phyloP scores from a whole-genome alignment of 306 rosid genomes.

The Vicia sativa region DNA sequence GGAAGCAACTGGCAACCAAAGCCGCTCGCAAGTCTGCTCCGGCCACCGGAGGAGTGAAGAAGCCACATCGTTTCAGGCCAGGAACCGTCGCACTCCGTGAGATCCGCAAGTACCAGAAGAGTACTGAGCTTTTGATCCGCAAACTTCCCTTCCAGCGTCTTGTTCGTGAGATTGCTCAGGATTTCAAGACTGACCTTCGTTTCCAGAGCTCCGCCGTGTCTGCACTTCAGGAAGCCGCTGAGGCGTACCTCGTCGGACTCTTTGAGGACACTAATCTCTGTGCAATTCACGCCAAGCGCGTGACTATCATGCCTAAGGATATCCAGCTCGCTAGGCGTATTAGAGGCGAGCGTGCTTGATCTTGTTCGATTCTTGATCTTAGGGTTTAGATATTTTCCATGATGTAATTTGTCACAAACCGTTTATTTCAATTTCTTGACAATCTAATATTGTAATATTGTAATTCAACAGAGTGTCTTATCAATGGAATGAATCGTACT shows the following conservation, averaged over 20 bases:
- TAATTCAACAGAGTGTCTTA: too few species aligned
- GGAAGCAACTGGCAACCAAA: conserved; percentile 52
- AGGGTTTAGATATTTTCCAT: conserved; percentile 16
- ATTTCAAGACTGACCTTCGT: conserved; percentile 54
- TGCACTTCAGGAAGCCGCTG: conserved; percentile 51
- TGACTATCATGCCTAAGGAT: conserved; percentile 57
- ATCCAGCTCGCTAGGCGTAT: conserved; percentile 58
- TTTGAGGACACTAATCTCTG: conserved; percentile 55
- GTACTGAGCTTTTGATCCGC: conserved; percentile 49
- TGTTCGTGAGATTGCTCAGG: conserved; percentile 58
- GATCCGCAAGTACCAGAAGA: conserved; percentile 59
- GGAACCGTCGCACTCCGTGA: conserved; percentile 57
- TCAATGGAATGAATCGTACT: background rate
- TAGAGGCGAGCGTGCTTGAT: conserved; percentile 54
- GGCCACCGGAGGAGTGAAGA: conserved; percentile 57
- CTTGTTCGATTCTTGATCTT: background rate
- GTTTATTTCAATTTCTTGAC: background rate
- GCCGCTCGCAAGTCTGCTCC: conserved; percentile 58
- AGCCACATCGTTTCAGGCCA: conserved; percentile 52
- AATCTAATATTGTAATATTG: background rate
- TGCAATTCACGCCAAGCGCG: conserved; percentile 55
- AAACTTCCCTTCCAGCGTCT: conserved; percentile 51
- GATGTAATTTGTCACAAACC: background rate
- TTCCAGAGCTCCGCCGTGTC: conserved; percentile 56
- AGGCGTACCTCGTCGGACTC: conserved; percentile 48